Conservation (phyloP, 306 rosid genomes). For the Sicyos baderoa region DNA sequence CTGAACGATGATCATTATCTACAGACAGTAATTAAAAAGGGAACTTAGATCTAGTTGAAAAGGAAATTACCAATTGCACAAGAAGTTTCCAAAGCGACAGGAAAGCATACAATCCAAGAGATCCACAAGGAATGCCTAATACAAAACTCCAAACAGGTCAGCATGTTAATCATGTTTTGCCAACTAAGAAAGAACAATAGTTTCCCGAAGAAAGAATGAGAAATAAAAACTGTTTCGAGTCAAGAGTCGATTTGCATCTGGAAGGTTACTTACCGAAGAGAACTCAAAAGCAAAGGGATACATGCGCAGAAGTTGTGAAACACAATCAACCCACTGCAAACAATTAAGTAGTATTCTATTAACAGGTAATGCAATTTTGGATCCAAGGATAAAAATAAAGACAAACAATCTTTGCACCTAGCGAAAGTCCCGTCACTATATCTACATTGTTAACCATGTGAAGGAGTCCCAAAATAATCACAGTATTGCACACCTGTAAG, state of each 20-base stretch:
- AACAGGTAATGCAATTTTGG: conserved; percentile 1
- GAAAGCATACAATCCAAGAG: conserved; percentile 73
- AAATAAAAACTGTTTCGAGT: neutral
- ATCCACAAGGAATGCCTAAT: conserved; percentile 86
- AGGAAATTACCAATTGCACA: conserved; percentile 71
- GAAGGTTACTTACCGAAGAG: conserved; percentile 58
- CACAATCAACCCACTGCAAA: conserved; percentile 95
- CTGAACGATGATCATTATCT: neutral
- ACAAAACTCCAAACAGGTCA: neutral
- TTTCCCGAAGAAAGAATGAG: neutral
- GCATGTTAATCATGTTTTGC: neutral
- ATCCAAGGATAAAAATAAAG: neutral
- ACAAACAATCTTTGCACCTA: neutral
- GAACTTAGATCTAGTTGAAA: neutral
- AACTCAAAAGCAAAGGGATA: conserved; percentile 94
- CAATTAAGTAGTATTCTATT: conserved; percentile 3
- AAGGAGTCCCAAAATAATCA: neutral
- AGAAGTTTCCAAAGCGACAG: conserved; percentile 94
- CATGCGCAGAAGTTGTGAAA: conserved; percentile 85
- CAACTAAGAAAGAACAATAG: conserved; percentile 18
- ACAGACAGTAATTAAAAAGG: neutral
- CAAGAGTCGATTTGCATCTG: neutral
- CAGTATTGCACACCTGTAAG: conserved; percentile 50
- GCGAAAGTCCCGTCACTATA: neutral
- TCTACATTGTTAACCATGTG: neutral